Evolutionary conservation across 306 rosid species (phyloP), one percentile per base, ranked within the genome.

Genomic region (Leucaena leucocephala): DNA sequence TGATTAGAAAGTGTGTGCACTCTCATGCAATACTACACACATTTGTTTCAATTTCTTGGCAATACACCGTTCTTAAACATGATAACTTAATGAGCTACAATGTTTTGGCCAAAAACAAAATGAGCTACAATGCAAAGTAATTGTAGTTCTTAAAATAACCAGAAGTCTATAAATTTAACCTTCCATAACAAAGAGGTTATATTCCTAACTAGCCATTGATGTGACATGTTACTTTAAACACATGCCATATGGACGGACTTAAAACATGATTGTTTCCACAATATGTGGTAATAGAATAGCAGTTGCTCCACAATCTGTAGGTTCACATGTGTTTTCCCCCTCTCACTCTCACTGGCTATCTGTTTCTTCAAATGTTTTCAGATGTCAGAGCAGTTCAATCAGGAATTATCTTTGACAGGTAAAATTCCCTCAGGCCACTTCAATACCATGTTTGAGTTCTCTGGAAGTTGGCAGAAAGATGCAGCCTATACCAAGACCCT

Each of bases 311-410:
- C 59, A 54, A 7, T 54, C 59, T 54, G 2, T 8, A 55, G 58
- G 81, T 42, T 33, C 69, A 27, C 9, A 69, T 73, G 42, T 49
- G 54, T 83, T 38, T 40, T 33, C 69, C 61, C 15, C 13, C n/a
- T n/a, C 84, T 75, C 65, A 42, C 70, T 49, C 78, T 76, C 68
- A 81, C 54, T 46, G 71, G 38, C 12, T 71, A 70, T 58, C 72
- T 78, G 50, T 81, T 84, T 81, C 74, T 75, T 71, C 63, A 57
- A 38, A 67, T 81, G 59, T 75, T 78, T 76, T 74, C 92, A 94
- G 98, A 95, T 95, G 98, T 92, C 98, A 63, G 98, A 95, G 89
- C 98, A 95, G 84, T 92, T 92, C 90, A 95, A 95, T 80, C 98
- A 88, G 91, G 98, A 92, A 72, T 82, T 92, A 75, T 86, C 92